phyloP scores from a whole-genome alignment of 2,329 filamentous ascomycete species.

The Trichoderma afroharzianum region DNA sequence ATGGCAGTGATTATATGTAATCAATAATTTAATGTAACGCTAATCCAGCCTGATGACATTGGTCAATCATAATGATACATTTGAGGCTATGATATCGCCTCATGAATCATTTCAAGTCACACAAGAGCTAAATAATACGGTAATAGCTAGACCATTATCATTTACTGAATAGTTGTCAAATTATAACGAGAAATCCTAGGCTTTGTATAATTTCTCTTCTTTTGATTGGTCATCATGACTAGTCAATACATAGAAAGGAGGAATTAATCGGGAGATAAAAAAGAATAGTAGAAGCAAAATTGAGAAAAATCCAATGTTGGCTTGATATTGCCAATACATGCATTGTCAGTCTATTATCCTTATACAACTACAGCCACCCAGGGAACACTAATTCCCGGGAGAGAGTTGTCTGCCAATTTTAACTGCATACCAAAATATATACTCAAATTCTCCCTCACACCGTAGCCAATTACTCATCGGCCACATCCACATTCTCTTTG shows the following conservation, averaged over 20 bases:
- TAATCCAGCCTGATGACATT: too few species aligned
- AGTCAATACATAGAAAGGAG: too few species aligned
- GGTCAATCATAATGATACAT: too few species aligned
- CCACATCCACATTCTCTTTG: background rate
- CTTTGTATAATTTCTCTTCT: too few species aligned
- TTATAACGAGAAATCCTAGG: background rate
- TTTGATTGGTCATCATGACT: too few species aligned
- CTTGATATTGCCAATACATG: background rate
- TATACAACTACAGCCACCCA: background rate
- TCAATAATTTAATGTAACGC: too few species aligned
- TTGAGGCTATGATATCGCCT: too few species aligned
- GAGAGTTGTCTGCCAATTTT: background rate
- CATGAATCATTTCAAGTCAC: too few species aligned
- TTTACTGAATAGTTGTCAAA: background rate
- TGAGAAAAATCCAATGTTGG: background rate
- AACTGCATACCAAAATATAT: background rate
- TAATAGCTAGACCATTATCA: too few species aligned
- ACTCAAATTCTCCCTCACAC: background rate
- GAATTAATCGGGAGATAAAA: too few species aligned
- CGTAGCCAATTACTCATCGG: background rate
- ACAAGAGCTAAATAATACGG: too few species aligned
- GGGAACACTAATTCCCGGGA: background rate
- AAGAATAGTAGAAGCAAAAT: background rate
- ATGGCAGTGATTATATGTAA: too few species aligned
- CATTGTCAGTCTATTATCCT: background rate